Evolutionary conservation across 1,284 basidiomycete species (phyloP), one percentile per base, ranked within the genome.

Genomic region (Rhodotorula sp.): DNA sequence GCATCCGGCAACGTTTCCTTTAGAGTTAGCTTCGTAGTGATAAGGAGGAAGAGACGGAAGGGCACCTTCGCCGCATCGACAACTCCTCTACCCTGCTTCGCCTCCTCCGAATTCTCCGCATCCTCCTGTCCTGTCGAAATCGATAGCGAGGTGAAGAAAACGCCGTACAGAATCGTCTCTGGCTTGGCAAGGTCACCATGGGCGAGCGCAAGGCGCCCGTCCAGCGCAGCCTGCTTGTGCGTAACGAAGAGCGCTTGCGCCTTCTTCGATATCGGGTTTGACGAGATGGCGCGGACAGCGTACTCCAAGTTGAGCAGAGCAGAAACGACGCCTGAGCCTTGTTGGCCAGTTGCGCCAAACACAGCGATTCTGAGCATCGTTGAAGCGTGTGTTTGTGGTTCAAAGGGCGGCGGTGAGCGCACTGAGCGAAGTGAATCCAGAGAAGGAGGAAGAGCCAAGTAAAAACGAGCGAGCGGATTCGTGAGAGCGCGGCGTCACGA

Each of bases 51-150:
- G n/a, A 34, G 5, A 31, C 4, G 18, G 30, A 34, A 10, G 18
- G 30, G 47, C 47, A 59, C 58, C 58, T 59, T 60, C 10, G 57
- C 57, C 2, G 58, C 64, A 34, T 66, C 61, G 61, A 70, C 53
- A 37, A 70, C 51, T 1, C 31, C 26, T 28, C 60, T 55, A 31
- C 68, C 68, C n/a, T 66, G 64, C n/a, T 24, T 22, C 16, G 47
- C 57, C 48, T 70, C 68, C 11, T 28, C 22, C n/a, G 26, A n/a
- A 15, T 44, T 58, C 5, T 15, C 37, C 24, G 13, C 22, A 11
- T 62, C 54, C 20, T 9, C 18, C 18, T 11, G 34, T 34, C 34
- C 3, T 4, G 31, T 34, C 9, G 16, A 15, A 18, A 52, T 40
- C 15, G 54, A 60, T 20, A 50, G 47, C n/a, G 47, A 50, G 15